These are phyloP conservation scores for Lentinula sp. DNA, from an alignment of 768 basidiomycete genomes.

Conservation along the genomic window DNA sequence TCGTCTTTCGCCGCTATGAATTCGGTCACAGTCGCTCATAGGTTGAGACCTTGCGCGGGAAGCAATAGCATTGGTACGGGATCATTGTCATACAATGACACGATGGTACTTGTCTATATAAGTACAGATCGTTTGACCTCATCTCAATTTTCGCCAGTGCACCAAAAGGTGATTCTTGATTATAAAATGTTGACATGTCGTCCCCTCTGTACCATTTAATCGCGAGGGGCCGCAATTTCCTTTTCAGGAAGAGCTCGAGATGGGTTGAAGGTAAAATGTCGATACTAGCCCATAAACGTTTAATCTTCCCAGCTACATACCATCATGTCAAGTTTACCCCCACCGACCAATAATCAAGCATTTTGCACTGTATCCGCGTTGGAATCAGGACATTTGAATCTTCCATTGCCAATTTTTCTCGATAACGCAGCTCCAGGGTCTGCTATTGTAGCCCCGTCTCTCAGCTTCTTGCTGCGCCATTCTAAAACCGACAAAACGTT, in stretches of 20 bases:
- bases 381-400: conserved; percentile 39
- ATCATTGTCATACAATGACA: no score
- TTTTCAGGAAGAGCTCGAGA: no score
- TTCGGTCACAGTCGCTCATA: no score
- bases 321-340: conserved; percentile 25
- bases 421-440: conserved; percentile 23
- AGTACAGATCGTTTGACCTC: no score
- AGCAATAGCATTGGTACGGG: not conserved
- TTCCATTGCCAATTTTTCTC: conserved; percentile 32
- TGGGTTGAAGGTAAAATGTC: no score
- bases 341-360: conserved; percentile 35
- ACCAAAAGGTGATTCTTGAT: no score
- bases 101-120: no score
- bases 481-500: conserved; percentile 30
- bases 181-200: no score
- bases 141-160: no score
- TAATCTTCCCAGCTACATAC: not conserved
- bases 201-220: not conserved
- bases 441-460: conserved; percentile 30
- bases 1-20: no score
- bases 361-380: conserved; percentile 52
- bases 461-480: conserved; percentile 50
- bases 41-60: not conserved
- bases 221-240: no score
- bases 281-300: no score